These are phyloP conservation scores for Fusarium musae DNA, from an alignment of 2,329 filamentous ascomycete genomes.

Conservation along the genomic window DNA sequence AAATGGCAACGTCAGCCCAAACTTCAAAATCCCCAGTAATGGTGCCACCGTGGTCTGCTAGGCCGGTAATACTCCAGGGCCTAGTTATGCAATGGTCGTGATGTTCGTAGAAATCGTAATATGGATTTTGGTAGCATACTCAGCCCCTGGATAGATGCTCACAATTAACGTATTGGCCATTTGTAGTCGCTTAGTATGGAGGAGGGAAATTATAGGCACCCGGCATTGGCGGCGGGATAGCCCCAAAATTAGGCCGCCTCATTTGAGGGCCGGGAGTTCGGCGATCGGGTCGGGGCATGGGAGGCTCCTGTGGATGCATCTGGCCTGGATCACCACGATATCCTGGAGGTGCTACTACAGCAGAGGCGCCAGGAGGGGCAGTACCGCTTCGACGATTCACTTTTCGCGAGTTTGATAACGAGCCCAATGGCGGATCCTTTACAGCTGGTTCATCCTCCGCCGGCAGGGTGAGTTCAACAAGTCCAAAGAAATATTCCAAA, in stretches of 20 bases:
- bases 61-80: constrained; percentile 43
- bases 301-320: constrained; percentile 41
- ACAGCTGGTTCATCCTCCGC: constrained; percentile 69
- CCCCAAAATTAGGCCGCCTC: constrained; percentile 36
- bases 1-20: constrained; percentile 39
- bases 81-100: constrained; percentile 44
- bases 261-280: constrained; percentile 45
- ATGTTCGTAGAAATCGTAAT: constrained; percentile 46
- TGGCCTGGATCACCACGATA: constrained; percentile 42
- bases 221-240: constrained; percentile 37
- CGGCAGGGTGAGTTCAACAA: constrained; percentile 75
- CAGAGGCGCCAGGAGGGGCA: constrained; percentile 46
- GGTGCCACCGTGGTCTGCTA: constrained; percentile 39
- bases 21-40: constrained; percentile 39
- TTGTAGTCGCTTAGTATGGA: constrained; percentile 23
- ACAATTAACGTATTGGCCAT: constrained; percentile 14
- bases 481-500: constrained; percentile 81
- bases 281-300: constrained; percentile 40
- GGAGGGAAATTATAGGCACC: constrained; percentile 37
- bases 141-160: constrained; percentile 21
- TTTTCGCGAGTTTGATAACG: constrained; percentile 61
- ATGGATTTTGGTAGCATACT: constrained; percentile 27
- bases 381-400: constrained; percentile 54
- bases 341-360: constrained; percentile 40
- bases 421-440: constrained; percentile 69